Base-by-base conservation (phyloP, 176 grass and related monocot species). In the Bonia amplexicaulis region DNA sequence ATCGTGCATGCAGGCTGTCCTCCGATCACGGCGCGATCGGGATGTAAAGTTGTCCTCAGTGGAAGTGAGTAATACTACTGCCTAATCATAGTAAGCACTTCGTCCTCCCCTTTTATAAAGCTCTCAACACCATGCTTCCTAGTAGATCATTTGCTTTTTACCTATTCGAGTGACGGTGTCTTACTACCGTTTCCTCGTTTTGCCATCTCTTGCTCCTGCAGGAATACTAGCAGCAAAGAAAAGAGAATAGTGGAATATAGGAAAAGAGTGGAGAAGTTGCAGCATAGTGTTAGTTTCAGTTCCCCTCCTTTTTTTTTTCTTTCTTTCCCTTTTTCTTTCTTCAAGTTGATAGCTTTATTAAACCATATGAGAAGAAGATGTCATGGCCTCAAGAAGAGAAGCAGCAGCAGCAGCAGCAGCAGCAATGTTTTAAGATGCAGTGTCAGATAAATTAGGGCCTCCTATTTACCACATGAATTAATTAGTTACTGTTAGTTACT, bases 21-120 rank as follows among this genome's bases (percentile, higher is more conserved):
- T 92, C 91, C 74, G 94, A 91, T 94, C 94, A 90, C 69, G 85
- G 93, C 31, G 85, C 91, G 80, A 92, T 94, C 78, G 92, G 94
- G 82, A 94, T 97, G 94, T 97, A 92, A 94, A 94, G 87, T 52
- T 87, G 62, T 79, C 52, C 69, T 80, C 27, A 71, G 80, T 73
- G 83, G 80, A 81, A 84, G 86, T 57, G 84, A 87, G 80, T 79
- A 52, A 82, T 83, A 89, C 75, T 77, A 84, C 91, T 81, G 82
- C 89, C 85, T 90, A 92, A 94, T 97, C 87, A 94, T 92, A 94
- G 94, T 97, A 88, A 93, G 91, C 77, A 93, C 86, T 83, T 66
- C 1, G 37, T 51, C 52, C 12, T 66, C 37, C 64, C 73, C 72
- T 76, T 80, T 86, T 74, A 14, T 6, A 82, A 62, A 55, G 85